Evolutionary conservation across 192 early-diverging fungal species (phyloP), one percentile per base, ranked within the genome.

Genomic region (Coemansia sp.): DNA sequence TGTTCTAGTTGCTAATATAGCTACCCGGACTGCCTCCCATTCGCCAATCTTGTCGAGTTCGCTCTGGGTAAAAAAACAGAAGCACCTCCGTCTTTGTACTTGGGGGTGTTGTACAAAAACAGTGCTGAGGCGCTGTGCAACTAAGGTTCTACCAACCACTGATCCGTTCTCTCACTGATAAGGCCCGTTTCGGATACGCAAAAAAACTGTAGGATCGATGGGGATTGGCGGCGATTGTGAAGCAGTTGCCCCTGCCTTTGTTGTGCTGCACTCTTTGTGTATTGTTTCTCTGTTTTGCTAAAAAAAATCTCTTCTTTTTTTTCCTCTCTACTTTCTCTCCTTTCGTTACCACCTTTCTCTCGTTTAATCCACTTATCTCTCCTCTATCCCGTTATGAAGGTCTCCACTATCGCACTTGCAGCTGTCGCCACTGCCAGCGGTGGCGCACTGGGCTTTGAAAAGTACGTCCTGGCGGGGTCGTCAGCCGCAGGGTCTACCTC

Each of bases 401-500:
- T 73, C 49, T 76, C 71, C 4, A 56, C 61, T 35, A 41, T 75
- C 45, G 70, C 70, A 8, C 47, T 76, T 60, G 67, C 68, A n/a
- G 41, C 65, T n/a, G 38, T 68, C 16, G 74, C 70, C 61, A 52
- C 65, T 67, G 71, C 70, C 44, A 61, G 67, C 67, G 67, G 79
- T 61, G 67, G 74, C 52, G 69, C 56, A 9, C 34, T 61, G 13
- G 73, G 53, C 16, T 64, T 75, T 43, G 74, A 76, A 38, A 73
- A 72, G 68, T 74, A 65, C 44, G 37, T 73, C 35, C 70, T 82
- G n/a, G 73, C 68, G 41, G 74, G 71, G 9, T 59, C 70, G 45
- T 39, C 65, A 4, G 58, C 70, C 4, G 32, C 65, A 6, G 52
- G 32, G 50, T 34, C 22, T n/a, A 32, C 59, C 58, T 65, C 69